phyloP scores from a whole-genome alignment of 2,329 filamentous ascomycete species.

The Penicillium olsonii region DNA sequence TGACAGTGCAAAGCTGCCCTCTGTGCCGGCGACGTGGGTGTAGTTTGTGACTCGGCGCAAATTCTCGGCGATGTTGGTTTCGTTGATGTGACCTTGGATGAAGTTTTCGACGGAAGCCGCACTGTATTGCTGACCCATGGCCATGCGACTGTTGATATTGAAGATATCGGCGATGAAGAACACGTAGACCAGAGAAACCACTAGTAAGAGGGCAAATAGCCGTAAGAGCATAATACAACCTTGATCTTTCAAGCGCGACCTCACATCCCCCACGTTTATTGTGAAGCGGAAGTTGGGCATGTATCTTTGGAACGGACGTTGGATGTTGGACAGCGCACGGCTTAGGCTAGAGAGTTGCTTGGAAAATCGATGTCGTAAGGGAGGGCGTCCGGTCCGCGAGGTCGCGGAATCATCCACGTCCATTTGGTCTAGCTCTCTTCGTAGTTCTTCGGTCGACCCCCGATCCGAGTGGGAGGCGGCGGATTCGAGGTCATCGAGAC shows the following conservation, averaged over 20 bases:
- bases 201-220: slow-evolving; percentile 71
- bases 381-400: slow-evolving; percentile 35
- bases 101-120: slow-evolving; percentile 78
- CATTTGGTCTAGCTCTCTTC: slow-evolving; percentile 85
- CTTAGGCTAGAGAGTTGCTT: slow-evolving; percentile 60
- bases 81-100: slow-evolving; percentile 72
- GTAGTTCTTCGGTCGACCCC: slow-evolving; percentile 64
- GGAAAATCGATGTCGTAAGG: slow-evolving; percentile 53
- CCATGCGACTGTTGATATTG: slow-evolving; percentile 64
- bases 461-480: slow-evolving; percentile 55
- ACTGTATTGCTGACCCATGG: slow-evolving; percentile 72
- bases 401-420: slow-evolving; percentile 71
- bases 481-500: slow-evolving; percentile 58
- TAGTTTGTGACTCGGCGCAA: slow-evolving; percentile 77
- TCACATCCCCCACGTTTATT: slow-evolving; percentile 39
- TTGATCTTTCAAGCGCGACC: slow-evolving; percentile 46
- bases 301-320: slow-evolving; percentile 52
- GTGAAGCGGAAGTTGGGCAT: slow-evolving; percentile 43
- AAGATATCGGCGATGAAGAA: slow-evolving; percentile 86
- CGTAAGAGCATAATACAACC: slow-evolving; percentile 71
- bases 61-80: slow-evolving; percentile 68
- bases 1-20: slow-evolving; percentile 84
- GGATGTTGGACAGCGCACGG: slow-evolving; percentile 59
- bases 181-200: slow-evolving; percentile 77
- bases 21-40: slow-evolving; percentile 90